Conservation (phyloP, 768 basidiomycete genomes). For the Cystofilobasidium ferigula region DNA sequence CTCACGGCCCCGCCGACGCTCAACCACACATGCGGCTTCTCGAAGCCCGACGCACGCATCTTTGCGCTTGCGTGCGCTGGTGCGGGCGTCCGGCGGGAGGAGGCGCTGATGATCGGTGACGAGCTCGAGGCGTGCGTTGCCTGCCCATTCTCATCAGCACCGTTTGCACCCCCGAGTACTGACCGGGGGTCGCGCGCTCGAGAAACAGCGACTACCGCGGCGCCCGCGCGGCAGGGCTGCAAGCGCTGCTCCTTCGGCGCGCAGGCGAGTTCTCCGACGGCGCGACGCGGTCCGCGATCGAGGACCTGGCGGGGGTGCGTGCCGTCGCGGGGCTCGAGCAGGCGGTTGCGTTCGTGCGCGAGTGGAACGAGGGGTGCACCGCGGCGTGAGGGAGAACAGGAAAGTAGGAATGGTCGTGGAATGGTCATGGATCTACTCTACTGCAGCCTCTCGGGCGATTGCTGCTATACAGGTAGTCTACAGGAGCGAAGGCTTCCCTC, state of each 20-base stretch:
- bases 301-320: background rate
- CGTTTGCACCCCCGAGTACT: background rate
- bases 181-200: background rate
- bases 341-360: slow-evolving; percentile 5
- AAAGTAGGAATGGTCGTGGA: background rate
- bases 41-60: slow-evolving; percentile 17
- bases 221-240: slow-evolving; percentile 5
- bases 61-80: background rate
- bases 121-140: slow-evolving; percentile 15
- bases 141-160: background rate
- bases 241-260: slow-evolving; percentile 8
- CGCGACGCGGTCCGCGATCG: background rate
- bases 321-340: background rate
- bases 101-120: slow-evolving; percentile 20
- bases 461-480: too few relatives aligned
- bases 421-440: too few relatives aligned
- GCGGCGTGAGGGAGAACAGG: background rate
- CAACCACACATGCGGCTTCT: slow-evolving; percentile 10
- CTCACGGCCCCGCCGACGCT: slow-evolving; percentile 19
- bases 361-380: slow-evolving; percentile 3
- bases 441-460: too few relatives aligned
- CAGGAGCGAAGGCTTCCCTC: too few relatives aligned
- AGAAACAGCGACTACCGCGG: slow-evolving; percentile 16
- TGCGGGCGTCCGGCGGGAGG: background rate
- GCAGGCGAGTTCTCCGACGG: slow-evolving; percentile 9